phyloP scores from a whole-genome alignment of 1,284 basidiomycete species.

The Thecaphora frezii region DNA sequence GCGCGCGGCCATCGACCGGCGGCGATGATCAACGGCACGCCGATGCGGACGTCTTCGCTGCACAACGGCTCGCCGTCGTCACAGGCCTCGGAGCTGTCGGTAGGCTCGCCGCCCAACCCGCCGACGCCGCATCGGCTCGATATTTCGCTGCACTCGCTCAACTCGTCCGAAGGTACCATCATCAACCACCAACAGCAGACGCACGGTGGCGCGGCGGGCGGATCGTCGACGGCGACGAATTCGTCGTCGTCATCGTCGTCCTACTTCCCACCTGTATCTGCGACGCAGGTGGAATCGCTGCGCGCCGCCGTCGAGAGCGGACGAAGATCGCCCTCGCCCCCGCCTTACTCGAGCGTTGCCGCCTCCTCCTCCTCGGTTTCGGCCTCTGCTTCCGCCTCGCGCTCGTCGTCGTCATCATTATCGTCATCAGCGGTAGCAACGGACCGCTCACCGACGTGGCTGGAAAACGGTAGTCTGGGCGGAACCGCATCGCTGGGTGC shows the following conservation, averaged over 20 bases:
- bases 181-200: background rate
- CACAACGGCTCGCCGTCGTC: slow-evolving; percentile 7
- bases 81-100: slow-evolving; percentile 19
- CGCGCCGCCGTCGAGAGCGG: slow-evolving; percentile 2
- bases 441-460: slow-evolving; percentile 2
- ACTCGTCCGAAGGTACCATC: background rate
- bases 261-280: background rate
- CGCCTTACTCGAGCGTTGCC: background rate
- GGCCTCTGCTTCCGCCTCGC: background rate
- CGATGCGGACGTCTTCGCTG: slow-evolving; percentile 23
- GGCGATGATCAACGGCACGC: slow-evolving; percentile 2
- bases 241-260: background rate
- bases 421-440: background rate
- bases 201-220: background rate
- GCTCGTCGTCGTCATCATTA: too few species aligned
- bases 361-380: slow-evolving; percentile 1
- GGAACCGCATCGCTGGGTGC: slow-evolving; percentile 23
- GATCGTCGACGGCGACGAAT: background rate
- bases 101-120: slow-evolving; percentile 62
- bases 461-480: slow-evolving; percentile 10
- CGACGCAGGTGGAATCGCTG: background rate
- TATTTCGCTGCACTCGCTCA: slow-evolving; percentile 62
- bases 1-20: background rate
- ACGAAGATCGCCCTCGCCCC: slow-evolving; percentile 2
- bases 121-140: slow-evolving; percentile 65